Evolutionary conservation across 495 filamentous ascomycete species (phyloP), one percentile per base, ranked within the genome.

Genomic region (Cladorrhinum samala): DNA sequence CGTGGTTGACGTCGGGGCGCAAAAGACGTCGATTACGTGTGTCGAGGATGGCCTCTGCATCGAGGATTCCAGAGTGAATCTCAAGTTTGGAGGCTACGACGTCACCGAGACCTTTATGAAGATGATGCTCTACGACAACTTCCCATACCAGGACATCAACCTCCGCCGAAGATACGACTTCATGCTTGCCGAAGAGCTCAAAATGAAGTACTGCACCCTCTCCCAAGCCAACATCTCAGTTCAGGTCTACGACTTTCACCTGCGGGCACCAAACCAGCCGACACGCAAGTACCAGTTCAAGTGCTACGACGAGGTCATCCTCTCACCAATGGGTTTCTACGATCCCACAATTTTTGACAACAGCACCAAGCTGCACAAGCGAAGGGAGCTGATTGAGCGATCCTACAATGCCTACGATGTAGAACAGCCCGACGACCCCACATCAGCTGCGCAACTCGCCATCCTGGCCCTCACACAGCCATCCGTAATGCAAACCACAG

Each of bases 21-120:
- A 97, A 70, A 98, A 98, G 76, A 97, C 93, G 2, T 96, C 94
- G 1, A 89, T 98, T 36, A 91, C 90, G 60, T 98, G 93, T 62
- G 94, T 97, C 23, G 93, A 98, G 62, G 93, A 98, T 65, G 93
- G 93, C 11, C 87, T 98, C 76, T 91, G 87, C 65, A 74, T 95
- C 24, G 91, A 95, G 56, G 91, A 95, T 57, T 97, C 93, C 4
- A 67, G 80, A 24, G 77, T 98, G 56, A 98, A 97, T 63, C 75
- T 97, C 45, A 97, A 97, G 68, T 95, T 85, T 58, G 93, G 93
- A 44, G 94, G 93, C 2, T 79, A 76, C 46, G 93, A 98, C 69
- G 87, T 96, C 39, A 97, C 94, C 2, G 91, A 95, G 62, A 87
- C 88, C 0, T 94, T 98, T 58, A 77, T 95, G 60, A 93, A 91